Evolutionary conservation across 192 early-diverging fungal species (phyloP), one percentile per base, ranked within the genome.

Genomic region (Backusella psychrophila): DNA sequence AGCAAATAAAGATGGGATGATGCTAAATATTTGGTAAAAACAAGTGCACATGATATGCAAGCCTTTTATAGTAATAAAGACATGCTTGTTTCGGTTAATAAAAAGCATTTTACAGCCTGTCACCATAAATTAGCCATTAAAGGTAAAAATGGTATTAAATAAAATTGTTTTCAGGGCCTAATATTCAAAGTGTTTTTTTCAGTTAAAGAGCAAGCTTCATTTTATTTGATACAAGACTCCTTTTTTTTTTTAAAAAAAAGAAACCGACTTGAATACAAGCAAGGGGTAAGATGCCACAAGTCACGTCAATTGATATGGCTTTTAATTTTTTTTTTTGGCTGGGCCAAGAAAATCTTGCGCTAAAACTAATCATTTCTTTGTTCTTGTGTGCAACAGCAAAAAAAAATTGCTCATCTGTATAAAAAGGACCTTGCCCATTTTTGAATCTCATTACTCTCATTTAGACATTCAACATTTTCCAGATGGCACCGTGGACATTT

Each of bases 401-500:
- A 59, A 59, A 26, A 59, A 59, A 59, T 59, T 59, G 56, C 23
- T 59, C 56, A 26, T 26, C 56, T 59, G 11, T 49, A 49, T 59
- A 59, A 59, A 59, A 59, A 59, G 56, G 11, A 59, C 9, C 1
- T 59, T 59, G 21, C 11, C 23, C 56, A 59, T 59, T 59, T 59
- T 59, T 59, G 56, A 59, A 59, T 59, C 56, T 29, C 56, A 63
- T 63, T 63, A 63, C 66, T n/a, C n/a, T 68, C 66, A 35, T 68
- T 68, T 35, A 33, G 66, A 36, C 66, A 35, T 36, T 71, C 34
- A 29, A 6, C 15, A 46, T 71, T 31, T 39, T 11, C 2, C 70
- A 46, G 42, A 75, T 75, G 74, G 74, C 74, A 44, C 74, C 41
- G 0, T 78, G 77, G 77, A 68, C 85, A 78, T 41, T 81, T 67